Base-by-base conservation (phyloP, 805 yeast genomes). In the Schwanniomyces yamadae region DNA sequence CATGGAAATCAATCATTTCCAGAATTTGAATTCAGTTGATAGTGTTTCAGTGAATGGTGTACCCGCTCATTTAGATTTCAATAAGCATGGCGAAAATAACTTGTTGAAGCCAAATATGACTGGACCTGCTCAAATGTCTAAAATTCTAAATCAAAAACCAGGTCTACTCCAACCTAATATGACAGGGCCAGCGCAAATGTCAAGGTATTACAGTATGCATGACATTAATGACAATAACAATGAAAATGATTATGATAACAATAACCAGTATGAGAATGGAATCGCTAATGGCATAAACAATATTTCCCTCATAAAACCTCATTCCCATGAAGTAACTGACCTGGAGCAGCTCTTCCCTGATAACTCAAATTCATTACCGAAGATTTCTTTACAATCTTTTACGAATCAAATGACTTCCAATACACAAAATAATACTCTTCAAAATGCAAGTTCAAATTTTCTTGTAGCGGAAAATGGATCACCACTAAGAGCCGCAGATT, bases 21-120 rank as follows among this genome's bases (percentile, higher is more conserved):
- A 78, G 34, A 81, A 84, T 50, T 82, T 88, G 37, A 77, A 80
- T 44, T 53, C 66, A 19, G 87, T 85, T 24, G 96, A 88, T 54
- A 79, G 86, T 36, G 89, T 82, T 3, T 75, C 84, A 29, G 73
- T 80, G 12, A 80, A 74, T 47, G 90, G 91, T n/a, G 73, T 75
- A 1, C 84, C 88, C 0, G 63, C 82, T 1, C 74, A 69, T 39
- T 63, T 76, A 28, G 80, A 70, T 44, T 53, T 68, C 22, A 58
- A 61, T 27, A 39, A 37, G 13, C 10, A 27, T 16, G 37, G 37
- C 10, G 44, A 52, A 11, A 44, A 45, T 16, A 21, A 33, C 5
- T 45, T 59, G 10, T 53, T 68, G 26, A 48, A 52, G 40, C 73
- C 74, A n/a, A 69, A 68, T 41, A 61, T 65, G 71, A 68, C 74